Evolutionary conservation across 2,329 filamentous ascomycete species (phyloP).

Genomic region (Botryotinia narcissicola): DNA sequence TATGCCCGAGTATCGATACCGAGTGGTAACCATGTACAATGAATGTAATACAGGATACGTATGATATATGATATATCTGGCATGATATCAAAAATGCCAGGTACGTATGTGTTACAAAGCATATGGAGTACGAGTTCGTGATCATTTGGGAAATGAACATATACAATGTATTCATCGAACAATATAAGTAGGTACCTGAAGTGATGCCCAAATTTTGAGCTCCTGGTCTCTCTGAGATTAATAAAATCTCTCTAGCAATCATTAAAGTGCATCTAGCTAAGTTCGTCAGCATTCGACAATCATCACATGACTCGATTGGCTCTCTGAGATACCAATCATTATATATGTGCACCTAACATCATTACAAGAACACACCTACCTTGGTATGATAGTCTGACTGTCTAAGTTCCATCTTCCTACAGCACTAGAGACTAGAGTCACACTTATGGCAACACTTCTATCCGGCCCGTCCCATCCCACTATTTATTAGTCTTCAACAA

Average conservation of each 20-base stretch:
- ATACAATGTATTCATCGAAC: background rate
- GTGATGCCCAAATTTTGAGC: background rate
- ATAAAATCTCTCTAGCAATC: background rate
- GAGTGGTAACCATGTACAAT: background rate
- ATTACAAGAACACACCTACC: background rate
- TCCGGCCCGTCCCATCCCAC: background rate
- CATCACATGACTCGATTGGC: background rate
- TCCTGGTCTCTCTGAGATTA: background rate
- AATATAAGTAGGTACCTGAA: background rate
- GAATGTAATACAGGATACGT: accelerated
- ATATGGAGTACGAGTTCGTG: background rate
- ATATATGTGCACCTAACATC: background rate
- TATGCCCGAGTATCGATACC: conserved; percentile 3
- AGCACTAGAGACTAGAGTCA: background rate
- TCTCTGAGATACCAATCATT: background rate
- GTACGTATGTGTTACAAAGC: background rate
- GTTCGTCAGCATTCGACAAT: background rate
- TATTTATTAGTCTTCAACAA: background rate
- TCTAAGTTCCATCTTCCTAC: background rate
- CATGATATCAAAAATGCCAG: background rate
- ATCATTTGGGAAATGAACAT: background rate
- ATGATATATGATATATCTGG: background rate
- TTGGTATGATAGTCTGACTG: background rate
- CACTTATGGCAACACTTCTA: background rate
- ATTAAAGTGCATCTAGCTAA: background rate